Conservation (phyloP, 768 basidiomycete genomes). For the Dioszegia hungarica region DNA sequence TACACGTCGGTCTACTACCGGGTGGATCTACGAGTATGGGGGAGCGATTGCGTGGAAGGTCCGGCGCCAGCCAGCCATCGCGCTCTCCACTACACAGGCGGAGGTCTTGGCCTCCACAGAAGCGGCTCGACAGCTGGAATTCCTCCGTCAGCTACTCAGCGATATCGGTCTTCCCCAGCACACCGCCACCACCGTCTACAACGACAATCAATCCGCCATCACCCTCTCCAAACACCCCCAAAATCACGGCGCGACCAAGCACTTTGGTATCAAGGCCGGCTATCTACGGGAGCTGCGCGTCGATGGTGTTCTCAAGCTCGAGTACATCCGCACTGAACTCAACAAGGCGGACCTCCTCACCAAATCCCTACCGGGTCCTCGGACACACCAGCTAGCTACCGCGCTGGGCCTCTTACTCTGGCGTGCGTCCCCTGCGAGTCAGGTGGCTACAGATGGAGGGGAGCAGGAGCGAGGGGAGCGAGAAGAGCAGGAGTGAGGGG, state of each 20-base stretch:
- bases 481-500: too few relatives aligned
- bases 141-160: background rate
- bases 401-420: too few relatives aligned
- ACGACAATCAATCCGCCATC: conserved; percentile 51
- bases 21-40: conserved; percentile 20
- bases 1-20: conserved; percentile 47
- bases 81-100: conserved; percentile 3
- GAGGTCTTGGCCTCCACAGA: background rate
- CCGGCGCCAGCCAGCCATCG: background rate
- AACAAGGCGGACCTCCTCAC: conserved; percentile 3
- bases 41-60: background rate
- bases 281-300: background rate
- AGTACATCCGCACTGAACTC: background rate
- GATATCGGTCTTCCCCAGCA: background rate
- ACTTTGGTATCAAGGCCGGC: conserved; percentile 53
- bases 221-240: conserved; percentile 40
- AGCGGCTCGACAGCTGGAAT: conserved; percentile 2
- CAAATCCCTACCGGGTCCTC: background rate
- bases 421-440: too few relatives aligned
- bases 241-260: conserved; percentile 51
- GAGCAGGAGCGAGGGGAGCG: too few relatives aligned
- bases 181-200: background rate
- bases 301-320: background rate
- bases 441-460: too few relatives aligned
- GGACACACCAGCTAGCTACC: background rate